Base-by-base conservation (phyloP, 768 basidiomycete species). In the Agrocybe chaxingu region DNA sequence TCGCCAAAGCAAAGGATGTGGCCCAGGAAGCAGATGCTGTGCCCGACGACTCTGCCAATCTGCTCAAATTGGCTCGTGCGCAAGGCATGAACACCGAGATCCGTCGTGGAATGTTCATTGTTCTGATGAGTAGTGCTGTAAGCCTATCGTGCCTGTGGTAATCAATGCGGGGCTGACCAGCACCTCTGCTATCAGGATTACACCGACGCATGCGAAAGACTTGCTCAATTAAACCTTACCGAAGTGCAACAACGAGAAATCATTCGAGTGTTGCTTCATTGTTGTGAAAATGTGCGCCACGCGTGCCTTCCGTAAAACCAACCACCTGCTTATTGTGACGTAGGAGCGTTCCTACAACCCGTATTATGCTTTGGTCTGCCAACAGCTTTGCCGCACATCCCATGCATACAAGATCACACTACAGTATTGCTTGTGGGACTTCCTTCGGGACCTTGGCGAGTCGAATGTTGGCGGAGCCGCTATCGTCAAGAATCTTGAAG, bases 11-110 rank as follows among this genome's bases (percentile, higher is more conserved):
- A 2, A 52, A 62, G 3, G 42, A 58, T 39, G 54, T 62, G 33
- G 57, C 45, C 47, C 48, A 58, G 46, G 60, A 66, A 39, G 61
- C 66, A 37, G 59, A 56, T 12, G 58, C 55, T 7, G 65, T 65
- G 38, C 13, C 51, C 36, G 37, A 49, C n/a, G 39, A 69, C 70
- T 37, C 59, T 62, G 3, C 69, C 39, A 64, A 71, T 4, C 71
- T 98, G 31, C 56, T 87, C 35, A 87, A 85, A 58, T 76, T 98
- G n/a, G 96, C 97, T 3, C 78, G 83, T 57, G 87, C 85, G 63
- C 97, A 99, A 65, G 97, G 97, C 16, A 98, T 99, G 96, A 99
- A 99, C 62, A 98, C 95, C 1, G 97, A 98, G 58, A 86, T 98
- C 35, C 79, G 96, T 34, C 76, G 92, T 54, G 86, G 88, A 48